Base-by-base conservation (phyloP, 2,329 filamentous ascomycete genomes). In the Talaromyces rugulosus region DNA sequence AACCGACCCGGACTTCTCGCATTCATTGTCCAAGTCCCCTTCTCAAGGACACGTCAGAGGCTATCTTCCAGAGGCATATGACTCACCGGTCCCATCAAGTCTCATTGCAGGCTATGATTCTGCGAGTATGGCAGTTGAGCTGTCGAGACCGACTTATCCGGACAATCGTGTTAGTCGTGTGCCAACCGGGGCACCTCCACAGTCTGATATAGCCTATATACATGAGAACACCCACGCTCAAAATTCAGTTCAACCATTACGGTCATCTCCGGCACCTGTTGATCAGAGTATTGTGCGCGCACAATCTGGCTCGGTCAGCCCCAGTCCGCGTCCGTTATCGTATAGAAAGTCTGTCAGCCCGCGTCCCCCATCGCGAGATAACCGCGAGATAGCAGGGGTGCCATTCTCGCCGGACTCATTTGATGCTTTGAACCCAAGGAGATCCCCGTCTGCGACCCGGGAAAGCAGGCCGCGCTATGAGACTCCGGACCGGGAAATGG, bases 341-440 rank as follows among this genome's bases (percentile, higher is more conserved):
- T 77, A 77, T 7, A 80, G 85, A 16, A 88, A 88, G 69, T 87
- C 85, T 0, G 78, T 88, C 14, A 87, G 84, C 59, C 84, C 85
- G 11, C 79, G 78, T 2, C 85, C 85, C 65, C 78, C 65, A 60
- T 75, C 59, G 64, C 74, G 67, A 56, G 73, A 73, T 51, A 75
- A 78, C 56, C 75, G 75, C 52, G 71, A 74, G 28, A 64, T 78
- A 9, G 77, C 80, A 5, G 76, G 77, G 12, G 18, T 52, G 1
- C 85, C 85, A 0, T 89, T 87, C 69, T 82, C 81, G 5, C 86
- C 86, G 0, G 86, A 88, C 70, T 83, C 81, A 54, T 88, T 86
- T 67, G 83, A 86, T 64, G 77, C 80, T 2, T 78, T 85, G 66
- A 87, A 88, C 61, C 85, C 77, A 5, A 71, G 74, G 42, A 70